Evolutionary conservation across 2,329 filamentous ascomycete species (phyloP).

Genomic region (Alternaria burnsii): DNA sequence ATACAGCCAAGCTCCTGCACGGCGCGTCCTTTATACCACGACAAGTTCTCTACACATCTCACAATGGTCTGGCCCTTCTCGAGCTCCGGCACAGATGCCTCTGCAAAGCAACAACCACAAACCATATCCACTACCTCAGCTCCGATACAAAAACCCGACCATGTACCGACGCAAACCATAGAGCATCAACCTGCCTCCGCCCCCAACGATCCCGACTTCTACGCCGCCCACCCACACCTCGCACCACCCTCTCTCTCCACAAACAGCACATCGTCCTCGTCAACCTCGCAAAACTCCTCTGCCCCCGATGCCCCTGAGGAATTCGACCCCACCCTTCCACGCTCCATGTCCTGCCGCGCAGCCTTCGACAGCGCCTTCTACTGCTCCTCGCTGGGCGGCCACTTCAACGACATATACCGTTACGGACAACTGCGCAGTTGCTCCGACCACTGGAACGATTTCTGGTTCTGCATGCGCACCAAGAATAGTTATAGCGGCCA

Average conservation of each 20-base stretch:
- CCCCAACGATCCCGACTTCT: conserved; percentile 61
- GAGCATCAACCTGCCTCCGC: conserved; percentile 44
- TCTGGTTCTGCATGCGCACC: conserved; percentile 97
- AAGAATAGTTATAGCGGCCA: conserved; percentile 66
- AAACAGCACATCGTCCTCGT: conserved; percentile 18
- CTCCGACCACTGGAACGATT: conserved; percentile 87
- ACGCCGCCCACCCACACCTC: conserved; percentile 61
- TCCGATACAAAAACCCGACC: conserved; percentile 11
- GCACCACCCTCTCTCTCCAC: conserved; percentile 39
- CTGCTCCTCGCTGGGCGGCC: conserved; percentile 89
- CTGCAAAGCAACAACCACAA: conserved; percentile 28
- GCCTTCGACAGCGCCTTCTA: conserved; percentile 95
- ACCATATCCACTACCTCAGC: conserved; percentile 6
- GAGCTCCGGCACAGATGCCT: conserved; percentile 20
- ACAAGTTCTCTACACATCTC: not conserved
- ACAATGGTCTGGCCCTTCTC: conserved; percentile 37
- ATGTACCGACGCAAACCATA: conserved; percentile 24
- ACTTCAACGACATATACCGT: conserved; percentile 92
- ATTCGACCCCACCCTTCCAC: conserved; percentile 65
- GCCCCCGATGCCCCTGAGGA: conserved; percentile 14
- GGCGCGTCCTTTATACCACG: not conserved
- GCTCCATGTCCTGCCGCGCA: conserved; percentile 84
- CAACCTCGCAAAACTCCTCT: conserved; percentile 7
- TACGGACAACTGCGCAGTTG: conserved; percentile 80
- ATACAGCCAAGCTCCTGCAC: not conserved